Percentiles rank a stretch among this genome's conserved stretches.
Evolutionary conservation across 306 rosid genomes (phyloP).

Genomic region (Neltuma alba): DNA sequence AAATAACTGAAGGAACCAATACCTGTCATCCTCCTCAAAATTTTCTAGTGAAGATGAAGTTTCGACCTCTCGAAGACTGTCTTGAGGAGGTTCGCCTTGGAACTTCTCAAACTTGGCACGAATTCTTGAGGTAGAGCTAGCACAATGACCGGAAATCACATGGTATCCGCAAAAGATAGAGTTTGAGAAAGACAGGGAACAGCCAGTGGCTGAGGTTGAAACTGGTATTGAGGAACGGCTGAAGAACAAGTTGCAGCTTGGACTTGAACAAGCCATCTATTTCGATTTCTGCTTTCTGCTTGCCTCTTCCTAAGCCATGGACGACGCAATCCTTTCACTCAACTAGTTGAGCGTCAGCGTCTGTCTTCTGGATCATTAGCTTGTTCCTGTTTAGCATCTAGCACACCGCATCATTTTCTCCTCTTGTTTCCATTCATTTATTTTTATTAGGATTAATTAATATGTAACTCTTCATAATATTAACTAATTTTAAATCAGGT

Average conservation of each 20-base stretch:
- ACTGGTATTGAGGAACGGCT: constrained; percentile 40
- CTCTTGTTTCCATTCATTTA: too few relatives aligned
- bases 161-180: constrained; percentile 40
- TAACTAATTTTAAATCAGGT: too few relatives aligned
- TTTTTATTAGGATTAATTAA: too few relatives aligned
- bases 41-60: constrained; percentile 38
- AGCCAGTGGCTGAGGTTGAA: constrained; percentile 57
- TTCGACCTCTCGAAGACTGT: constrained; percentile 37
- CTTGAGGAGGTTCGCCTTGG: constrained; percentile 54
- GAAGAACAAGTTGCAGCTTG: constrained; percentile 44
- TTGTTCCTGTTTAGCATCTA: neutral
- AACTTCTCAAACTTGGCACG: constrained; percentile 86
- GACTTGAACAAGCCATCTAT: constrained; percentile 64
- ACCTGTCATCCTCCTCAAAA: constrained; percentile 62
- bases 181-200: constrained; percentile 47
- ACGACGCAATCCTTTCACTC: neutral
- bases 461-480: too few relatives aligned
- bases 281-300: constrained; percentile 17
- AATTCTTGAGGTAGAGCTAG: constrained; percentile 47
- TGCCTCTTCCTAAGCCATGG: constrained; percentile 35
- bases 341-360: neutral
- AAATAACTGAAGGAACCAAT: constrained; percentile 7
- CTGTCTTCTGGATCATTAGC: neutral
- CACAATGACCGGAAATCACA: constrained; percentile 38
- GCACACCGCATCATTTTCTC: neutral